Conservation (phyloP, 371 early-diverging fungal species). For the Mortierella sp. region DNA sequence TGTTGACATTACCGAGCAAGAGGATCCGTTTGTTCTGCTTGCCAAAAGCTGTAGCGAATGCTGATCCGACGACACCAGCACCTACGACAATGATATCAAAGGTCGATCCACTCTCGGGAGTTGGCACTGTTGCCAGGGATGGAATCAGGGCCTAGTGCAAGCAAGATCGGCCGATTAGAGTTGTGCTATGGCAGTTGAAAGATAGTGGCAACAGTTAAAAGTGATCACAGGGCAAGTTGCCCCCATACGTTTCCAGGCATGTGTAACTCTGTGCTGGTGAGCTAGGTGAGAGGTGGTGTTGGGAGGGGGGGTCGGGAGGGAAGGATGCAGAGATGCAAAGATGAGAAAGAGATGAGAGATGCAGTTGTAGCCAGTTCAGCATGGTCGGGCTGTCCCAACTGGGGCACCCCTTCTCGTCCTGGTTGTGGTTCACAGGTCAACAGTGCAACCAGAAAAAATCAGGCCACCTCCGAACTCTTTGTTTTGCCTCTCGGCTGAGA, state of each 20-base stretch:
- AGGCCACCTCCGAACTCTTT: constrained; percentile 25
- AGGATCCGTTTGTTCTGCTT: constrained; percentile 76
- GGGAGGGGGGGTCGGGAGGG: neutral
- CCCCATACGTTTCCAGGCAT: constrained; percentile 51
- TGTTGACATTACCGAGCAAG: constrained; percentile 61
- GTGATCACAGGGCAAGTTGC: neutral
- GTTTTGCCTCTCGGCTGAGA: neutral
- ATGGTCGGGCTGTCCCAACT: constrained; percentile 4
- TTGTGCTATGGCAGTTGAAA: neutral
- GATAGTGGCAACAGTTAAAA: neutral
- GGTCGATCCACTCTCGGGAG: constrained; percentile 39
- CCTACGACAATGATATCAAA: constrained; percentile 90
- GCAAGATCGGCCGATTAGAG: neutral
- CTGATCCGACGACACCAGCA: constrained; percentile 90
- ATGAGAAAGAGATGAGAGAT: constrained; percentile 5
- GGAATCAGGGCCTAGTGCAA: constrained; percentile 25
- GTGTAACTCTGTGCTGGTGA: constrained; percentile 1
- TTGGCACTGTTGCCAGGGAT: constrained; percentile 36
- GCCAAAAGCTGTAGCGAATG: constrained; percentile 82
- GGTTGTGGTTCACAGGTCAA: neutral
- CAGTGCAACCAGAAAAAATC: constrained; percentile 29
- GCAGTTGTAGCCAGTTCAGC: neutral
- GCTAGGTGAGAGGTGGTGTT: neutral
- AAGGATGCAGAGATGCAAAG: constrained; percentile 1
- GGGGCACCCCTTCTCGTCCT: neutral